Conservation (phyloP, 169 alveolate genomes). For the Plasmodium gallinaceum region DNA sequence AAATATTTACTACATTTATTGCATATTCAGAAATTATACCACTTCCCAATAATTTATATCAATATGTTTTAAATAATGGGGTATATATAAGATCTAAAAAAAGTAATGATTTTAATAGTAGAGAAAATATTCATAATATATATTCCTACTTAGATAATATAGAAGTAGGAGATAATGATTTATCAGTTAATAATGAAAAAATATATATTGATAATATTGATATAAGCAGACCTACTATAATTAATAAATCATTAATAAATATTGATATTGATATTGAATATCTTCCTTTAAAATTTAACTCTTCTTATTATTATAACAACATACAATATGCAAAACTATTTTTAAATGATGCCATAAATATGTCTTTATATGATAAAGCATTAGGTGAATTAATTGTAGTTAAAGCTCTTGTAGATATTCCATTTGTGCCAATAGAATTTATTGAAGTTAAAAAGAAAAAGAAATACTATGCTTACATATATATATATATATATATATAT, state of each 20-base stretch:
- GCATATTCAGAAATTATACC: conserved; percentile 55
- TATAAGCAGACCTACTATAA: conserved; percentile 72
- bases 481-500: neutral
- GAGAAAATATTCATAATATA: conserved; percentile 74
- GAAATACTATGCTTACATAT: neutral
- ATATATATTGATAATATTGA: conserved; percentile 71
- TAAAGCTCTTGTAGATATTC: conserved; percentile 74
- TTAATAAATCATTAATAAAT: conserved; percentile 57
- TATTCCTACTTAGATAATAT: conserved; percentile 70
- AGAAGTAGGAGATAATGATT: conserved; percentile 74
- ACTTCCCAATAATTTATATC: conserved; percentile 65
- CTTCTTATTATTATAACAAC: conserved; percentile 50
- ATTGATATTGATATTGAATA: conserved; percentile 73
- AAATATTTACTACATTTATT: conserved; percentile 51
- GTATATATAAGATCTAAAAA: conserved; percentile 67
- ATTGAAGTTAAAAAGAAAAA: conserved; percentile 51
- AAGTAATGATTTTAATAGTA: conserved; percentile 55
- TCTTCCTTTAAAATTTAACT: conserved; percentile 62
- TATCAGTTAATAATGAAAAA: conserved; percentile 53
- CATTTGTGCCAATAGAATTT: conserved; percentile 40
- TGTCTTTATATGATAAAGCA: conserved; percentile 74
- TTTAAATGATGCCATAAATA: conserved; percentile 67
- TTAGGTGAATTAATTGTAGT: conserved; percentile 75
- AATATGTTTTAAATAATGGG: conserved; percentile 65
- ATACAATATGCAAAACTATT: conserved; percentile 72